Evolutionary conservation across 1,284 basidiomycete genomes (phyloP).

Genomic region (Xerocomus subilludens): DNA sequence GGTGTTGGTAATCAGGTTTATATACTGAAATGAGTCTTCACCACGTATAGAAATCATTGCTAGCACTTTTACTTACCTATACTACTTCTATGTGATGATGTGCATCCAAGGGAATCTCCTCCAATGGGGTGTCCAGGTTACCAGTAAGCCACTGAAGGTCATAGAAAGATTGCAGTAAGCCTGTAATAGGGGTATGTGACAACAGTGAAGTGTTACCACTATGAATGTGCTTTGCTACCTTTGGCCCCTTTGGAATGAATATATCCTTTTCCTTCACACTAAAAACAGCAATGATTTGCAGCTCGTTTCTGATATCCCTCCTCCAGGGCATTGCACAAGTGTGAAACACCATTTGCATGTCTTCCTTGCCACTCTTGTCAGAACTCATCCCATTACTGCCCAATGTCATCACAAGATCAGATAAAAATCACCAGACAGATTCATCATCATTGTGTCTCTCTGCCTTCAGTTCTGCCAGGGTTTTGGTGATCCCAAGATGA

Average conservation of each 20-base stretch:
- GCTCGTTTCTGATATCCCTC: conserved; percentile 20
- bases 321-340: conserved; percentile 20
- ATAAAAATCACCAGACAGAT: conserved; percentile 20
- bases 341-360: conserved; percentile 14
- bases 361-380: conserved; percentile 26
- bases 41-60: too few species aligned
- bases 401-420: not conserved
- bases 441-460: not conserved
- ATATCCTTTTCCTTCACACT: not conserved
- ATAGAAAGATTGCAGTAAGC: not conserved
- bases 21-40: too few species aligned
- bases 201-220: not conserved
- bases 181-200: not conserved
- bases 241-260: not conserved
- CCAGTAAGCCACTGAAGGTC: not conserved
- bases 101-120: conserved; percentile 6
- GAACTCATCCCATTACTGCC: conserved; percentile 33
- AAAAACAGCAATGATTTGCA: conserved; percentile 24
- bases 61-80: too few species aligned
- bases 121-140: not conserved
- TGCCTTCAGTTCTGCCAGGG: not conserved
- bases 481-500: not conserved
- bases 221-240: not conserved
- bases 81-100: not conserved
- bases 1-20: too few species aligned